Evolutionary conservation across 495 filamentous ascomycete genomes (phyloP).

Genomic region (Penicillium fimorum): DNA sequence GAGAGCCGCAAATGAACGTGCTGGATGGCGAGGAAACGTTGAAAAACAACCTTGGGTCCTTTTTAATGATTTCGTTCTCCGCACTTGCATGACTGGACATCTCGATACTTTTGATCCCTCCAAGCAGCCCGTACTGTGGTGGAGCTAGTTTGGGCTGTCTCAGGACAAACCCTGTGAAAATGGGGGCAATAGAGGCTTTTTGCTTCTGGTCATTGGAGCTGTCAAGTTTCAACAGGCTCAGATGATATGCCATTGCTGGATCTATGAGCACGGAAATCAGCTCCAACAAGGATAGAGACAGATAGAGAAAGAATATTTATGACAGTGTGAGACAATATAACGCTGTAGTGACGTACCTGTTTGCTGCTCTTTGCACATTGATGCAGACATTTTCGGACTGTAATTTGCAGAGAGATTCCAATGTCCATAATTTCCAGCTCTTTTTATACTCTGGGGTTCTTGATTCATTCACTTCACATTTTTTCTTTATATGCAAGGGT

Average conservation of each 20-base stretch:
- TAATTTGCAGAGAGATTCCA: background rate
- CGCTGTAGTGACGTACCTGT: background rate
- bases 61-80: background rate
- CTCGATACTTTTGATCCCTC: background rate
- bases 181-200: slow-evolving; percentile 7
- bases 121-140: slow-evolving; percentile 20
- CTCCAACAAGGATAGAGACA: background rate
- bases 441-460: background rate
- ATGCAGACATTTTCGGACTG: background rate
- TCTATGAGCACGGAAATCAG: background rate
- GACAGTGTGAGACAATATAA: background rate
- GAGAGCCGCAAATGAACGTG: slow-evolving; percentile 73
- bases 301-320: background rate
- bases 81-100: too few species aligned
- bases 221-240: slow-evolving; percentile 7
- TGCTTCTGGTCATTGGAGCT: background rate
- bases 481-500: background rate
- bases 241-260: slow-evolving; percentile 7
- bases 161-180: slow-evolving; percentile 5
- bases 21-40: slow-evolving; percentile 68
- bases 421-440: background rate
- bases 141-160: background rate
- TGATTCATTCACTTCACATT: background rate
- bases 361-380: background rate
- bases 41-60: slow-evolving; percentile 57